A percentile compares a stretch with the other conserved stretches of the same genome.
Conservation (phyloP, 2,329 filamentous ascomycete species). For the Penicillium sp. region DNA sequence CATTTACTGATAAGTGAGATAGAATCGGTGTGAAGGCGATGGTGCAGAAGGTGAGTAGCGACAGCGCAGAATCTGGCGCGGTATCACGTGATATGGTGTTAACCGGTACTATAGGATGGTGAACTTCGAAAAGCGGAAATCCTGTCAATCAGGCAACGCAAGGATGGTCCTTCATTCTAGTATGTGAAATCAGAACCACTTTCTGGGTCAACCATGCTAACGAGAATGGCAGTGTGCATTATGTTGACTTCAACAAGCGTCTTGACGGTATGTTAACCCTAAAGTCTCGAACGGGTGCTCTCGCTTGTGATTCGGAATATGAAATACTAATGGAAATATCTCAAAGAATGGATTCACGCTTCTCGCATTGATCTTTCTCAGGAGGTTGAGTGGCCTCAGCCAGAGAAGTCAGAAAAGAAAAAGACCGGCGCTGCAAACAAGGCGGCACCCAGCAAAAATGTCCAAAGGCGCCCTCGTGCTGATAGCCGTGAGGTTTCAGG, state of each 20-base stretch:
- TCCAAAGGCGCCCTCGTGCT: conserved; percentile 51
- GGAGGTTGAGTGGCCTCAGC: conserved; percentile 94
- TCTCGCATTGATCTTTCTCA: conserved; percentile 80
- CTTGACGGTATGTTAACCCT: conserved; percentile 51
- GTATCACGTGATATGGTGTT: conserved; percentile 35
- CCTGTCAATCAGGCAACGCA: conserved; percentile 86
- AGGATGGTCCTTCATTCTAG: conserved; percentile 86
- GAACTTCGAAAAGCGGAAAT: conserved; percentile 91
- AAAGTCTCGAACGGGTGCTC: not conserved
- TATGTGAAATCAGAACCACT: conserved; percentile 27
- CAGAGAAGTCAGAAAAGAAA: conserved; percentile 84
- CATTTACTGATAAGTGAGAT: conserved; percentile 32
- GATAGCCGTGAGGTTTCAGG: conserved; percentile 57
- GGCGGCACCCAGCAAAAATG: conserved; percentile 58
- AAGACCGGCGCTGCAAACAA: conserved; percentile 64
- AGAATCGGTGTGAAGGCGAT: conserved; percentile 68
- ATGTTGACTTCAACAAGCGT: conserved; percentile 96
- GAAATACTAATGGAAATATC: conserved; percentile 44
- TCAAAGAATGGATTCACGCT: conserved; percentile 81
- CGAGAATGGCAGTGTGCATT: conserved; percentile 67
- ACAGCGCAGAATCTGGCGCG: conserved; percentile 17
- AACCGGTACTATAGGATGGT: conserved; percentile 59
- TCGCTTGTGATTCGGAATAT: not conserved
- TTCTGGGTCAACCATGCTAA: conserved; percentile 12
- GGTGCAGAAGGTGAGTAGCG: conserved; percentile 64